Evolutionary conservation across 1,284 basidiomycete species (phyloP).

Genomic region (Puccinia horiana): DNA sequence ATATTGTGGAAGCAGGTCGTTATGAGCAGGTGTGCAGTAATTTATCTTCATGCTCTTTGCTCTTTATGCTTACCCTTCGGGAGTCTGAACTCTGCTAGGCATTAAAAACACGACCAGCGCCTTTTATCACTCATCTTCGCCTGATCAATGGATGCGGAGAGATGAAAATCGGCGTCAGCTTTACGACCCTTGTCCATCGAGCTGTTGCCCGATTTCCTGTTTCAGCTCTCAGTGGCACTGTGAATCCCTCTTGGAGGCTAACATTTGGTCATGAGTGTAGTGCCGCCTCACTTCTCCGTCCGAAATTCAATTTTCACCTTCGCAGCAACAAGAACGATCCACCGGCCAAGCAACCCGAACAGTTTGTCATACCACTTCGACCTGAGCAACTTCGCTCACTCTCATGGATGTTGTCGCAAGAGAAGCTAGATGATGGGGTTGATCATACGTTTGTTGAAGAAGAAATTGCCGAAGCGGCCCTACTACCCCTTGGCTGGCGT

Average conservation of each 20-base stretch:
- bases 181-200: conserved; percentile 81
- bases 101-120: conserved; percentile 79
- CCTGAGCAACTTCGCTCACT: conserved; percentile 85
- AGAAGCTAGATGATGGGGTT: conserved; percentile 62
- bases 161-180: conserved; percentile 82
- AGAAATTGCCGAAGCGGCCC: conserved; percentile 85
- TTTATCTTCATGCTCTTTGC: conserved; percentile 50
- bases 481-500: conserved; percentile 84
- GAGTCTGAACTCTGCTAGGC: conserved; percentile 58
- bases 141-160: conserved; percentile 67
- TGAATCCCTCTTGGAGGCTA: conserved; percentile 74
- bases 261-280: conserved; percentile 72
- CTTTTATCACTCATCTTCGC: conserved; percentile 83
- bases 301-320: conserved; percentile 69
- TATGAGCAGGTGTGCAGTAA: conserved; percentile 54
- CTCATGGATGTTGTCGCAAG: conserved; percentile 87
- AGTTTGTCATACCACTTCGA: conserved; percentile 73
- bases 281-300: conserved; percentile 59
- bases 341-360: conserved; percentile 73
- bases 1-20: conserved; percentile 68
- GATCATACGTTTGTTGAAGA: conserved; percentile 78
- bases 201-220: conserved; percentile 77
- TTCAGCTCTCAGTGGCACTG: conserved; percentile 61
- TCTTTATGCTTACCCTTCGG: conserved; percentile 21
- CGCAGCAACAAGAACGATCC: conserved; percentile 76